Base-by-base conservation (phyloP, 805 yeast species). In the Saccharomycopsis vini region DNA sequence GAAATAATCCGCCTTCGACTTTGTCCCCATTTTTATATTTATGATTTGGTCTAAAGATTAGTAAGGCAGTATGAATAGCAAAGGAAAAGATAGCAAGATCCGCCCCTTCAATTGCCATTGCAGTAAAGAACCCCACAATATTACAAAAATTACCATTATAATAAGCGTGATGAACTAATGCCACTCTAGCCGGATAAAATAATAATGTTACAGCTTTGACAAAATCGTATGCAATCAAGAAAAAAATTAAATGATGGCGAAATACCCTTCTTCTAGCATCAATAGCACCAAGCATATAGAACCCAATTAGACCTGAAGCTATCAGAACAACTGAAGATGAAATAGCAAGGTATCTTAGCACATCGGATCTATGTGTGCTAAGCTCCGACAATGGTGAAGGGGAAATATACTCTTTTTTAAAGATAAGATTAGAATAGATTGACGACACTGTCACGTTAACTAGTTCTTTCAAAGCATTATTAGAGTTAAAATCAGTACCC, bases 31-130 rank as follows among this genome's bases (percentile, higher is more conserved):
- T 59, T 37, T 61, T 60, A 52, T 71, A 67, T 45, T 66, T 69
- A 46, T 69, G 67, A 23, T 66, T 68, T 1, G 90, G 86, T 47
- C 67, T 65, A 59, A 85, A 83, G 3, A 88, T 81, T 24, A 86
- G 63, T 35, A 87, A 56, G 22, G 77, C 85, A 7, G 90, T 81
- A 61, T 88, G 95, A 13, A 87, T 62, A 1, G 96, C 95, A 62
- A 88, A 82, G 29, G 81, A 71, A 26, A 86, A 64, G 42, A 87
- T 88, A 15, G 92, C 88, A 29, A 86, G 56, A 61, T 88, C 97
- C 1, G 89, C 87, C 18, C 95, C 95, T 60, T 85, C 94, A 12
- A 83, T 81, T 19, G 86, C 71, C 32, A 79, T 69, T 3, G 89
- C 84, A 1, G 95, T 82, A 60, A 85, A 78, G 67, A 83, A 87